Evolutionary conservation across 1,284 basidiomycete genomes (phyloP), one percentile per base, ranked within the genome.

Genomic region (Meripilus lineatus): DNA sequence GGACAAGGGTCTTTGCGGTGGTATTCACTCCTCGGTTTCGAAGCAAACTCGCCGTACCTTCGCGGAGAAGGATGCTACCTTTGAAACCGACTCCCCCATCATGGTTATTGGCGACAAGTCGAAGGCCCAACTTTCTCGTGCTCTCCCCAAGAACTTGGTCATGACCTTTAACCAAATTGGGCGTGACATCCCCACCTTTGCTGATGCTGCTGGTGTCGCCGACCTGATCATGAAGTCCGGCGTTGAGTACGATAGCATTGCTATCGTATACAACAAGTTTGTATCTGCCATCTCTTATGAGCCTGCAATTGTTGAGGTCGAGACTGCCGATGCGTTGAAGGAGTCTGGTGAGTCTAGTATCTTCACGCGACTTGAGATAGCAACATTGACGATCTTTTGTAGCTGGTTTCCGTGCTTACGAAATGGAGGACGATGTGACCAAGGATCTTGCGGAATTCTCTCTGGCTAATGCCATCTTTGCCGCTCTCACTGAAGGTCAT

Each of bases 1-100:
- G 47, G 95, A 99, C 83, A 95, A 96, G 75, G 95, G 96, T 72
- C 90, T 99, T 48, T 99, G 95, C 68, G 96, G 96, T 72, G 96
- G 96, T 82, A 97, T 99, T 64, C 95, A 99, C 77, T 98, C 95
- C 33, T 93, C 92, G 49, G 89, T 99, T 61, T 80, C 89, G 57
- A 97, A 97, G 73, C 78, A 81, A 42, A 89, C 91, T 49, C 89
- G 89, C 57, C 77, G 77, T 49, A 84, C 79, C 39, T 59, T 86
- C 40, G 65, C 67, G 28, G 74, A 76, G 54, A 64, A 67, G 40
- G 66, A 69, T 44, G 71, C 74, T 36, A 70, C 80, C 39, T 70
- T 81, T 39, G 77, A 82, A 51, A 59, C 75, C 21, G 77, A 83
- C 47, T 81, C 83, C 8, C 77, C 81, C 39, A 62, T 96, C 65